Conservation (phyloP, 306 rosid genomes). For the Geum urbanum region DNA sequence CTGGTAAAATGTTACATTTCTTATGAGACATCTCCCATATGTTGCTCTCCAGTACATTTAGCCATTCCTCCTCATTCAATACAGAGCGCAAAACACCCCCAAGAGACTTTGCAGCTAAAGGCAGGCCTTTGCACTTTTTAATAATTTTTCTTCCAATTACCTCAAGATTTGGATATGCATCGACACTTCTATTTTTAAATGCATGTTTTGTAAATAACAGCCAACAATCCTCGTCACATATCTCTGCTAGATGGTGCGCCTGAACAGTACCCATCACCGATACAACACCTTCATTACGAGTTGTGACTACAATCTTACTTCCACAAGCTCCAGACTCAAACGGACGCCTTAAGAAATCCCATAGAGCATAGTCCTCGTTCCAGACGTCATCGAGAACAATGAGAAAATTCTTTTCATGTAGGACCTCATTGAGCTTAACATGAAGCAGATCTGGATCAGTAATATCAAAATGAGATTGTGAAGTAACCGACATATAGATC, state of each 20-base stretch:
- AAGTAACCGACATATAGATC: background rate
- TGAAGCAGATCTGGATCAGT: background rate
- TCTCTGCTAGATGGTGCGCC: too few species aligned
- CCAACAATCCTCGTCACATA: too few species aligned
- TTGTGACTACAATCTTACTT: too few species aligned
- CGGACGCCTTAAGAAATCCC: too few species aligned
- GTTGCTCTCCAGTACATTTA: background rate
- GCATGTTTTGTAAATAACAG: background rate
- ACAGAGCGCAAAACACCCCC: background rate
- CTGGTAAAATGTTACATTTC: background rate
- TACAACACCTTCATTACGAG: too few species aligned
- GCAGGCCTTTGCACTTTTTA: slow-evolving; percentile 8
- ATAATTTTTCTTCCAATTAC: slow-evolving; percentile 17
- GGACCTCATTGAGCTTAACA: too few species aligned
- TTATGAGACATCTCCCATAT: background rate
- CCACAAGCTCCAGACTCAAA: too few species aligned
- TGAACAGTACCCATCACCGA: too few species aligned
- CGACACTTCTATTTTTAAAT: background rate
- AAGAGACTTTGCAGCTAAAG: background rate
- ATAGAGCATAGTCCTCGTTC: too few species aligned
- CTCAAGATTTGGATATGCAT: background rate
- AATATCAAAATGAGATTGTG: background rate
- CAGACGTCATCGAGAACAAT: too few species aligned
- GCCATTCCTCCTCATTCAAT: background rate
- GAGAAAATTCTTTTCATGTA: too few species aligned